Conservation (phyloP, 495 filamentous ascomycete genomes). For the Beverwykella pulmonaria region DNA sequence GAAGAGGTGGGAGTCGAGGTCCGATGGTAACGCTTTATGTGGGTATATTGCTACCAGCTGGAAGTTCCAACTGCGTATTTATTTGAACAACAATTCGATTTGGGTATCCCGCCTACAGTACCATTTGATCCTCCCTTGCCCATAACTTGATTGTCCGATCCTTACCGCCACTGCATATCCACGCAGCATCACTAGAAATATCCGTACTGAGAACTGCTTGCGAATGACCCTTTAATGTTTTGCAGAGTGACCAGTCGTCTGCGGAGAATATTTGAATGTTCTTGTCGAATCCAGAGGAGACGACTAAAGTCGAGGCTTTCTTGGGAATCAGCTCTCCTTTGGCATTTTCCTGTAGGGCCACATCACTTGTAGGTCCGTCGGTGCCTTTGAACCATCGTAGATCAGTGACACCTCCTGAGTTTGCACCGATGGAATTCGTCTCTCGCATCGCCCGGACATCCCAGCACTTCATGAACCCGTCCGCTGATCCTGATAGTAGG, state of each 20-base stretch:
- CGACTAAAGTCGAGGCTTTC: constrained; percentile 84
- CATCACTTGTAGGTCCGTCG: constrained; percentile 63
- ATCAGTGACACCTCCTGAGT: constrained; percentile 89
- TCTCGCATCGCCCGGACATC: constrained; percentile 86
- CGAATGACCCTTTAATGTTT: constrained; percentile 84
- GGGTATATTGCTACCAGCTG: no score
- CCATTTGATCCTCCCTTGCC: constrained; percentile 77
- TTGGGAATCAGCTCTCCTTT: constrained; percentile 58
- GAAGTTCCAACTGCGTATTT: no score
- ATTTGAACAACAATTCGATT: no score
- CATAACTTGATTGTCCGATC: constrained; percentile 96
- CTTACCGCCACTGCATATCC: constrained; percentile 91
- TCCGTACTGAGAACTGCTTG: constrained; percentile 90
- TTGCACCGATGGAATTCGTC: constrained; percentile 82
- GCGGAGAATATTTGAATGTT: constrained; percentile 94
- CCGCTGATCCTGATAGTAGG: constrained; percentile 83
- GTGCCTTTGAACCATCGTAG: constrained; percentile 89
- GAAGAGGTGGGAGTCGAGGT: no score
- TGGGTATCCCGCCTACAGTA: constrained; percentile 29
- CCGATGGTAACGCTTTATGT: no score
- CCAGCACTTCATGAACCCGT: constrained; percentile 98
- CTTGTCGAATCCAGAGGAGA: constrained; percentile 89
- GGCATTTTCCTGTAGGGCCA: constrained; percentile 61
- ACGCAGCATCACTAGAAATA: constrained; percentile 78
- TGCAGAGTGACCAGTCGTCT: constrained; percentile 91